Evolutionary conservation across 805 yeast genomes (phyloP).

Genomic region (Saccharomycopsis amapae): DNA sequence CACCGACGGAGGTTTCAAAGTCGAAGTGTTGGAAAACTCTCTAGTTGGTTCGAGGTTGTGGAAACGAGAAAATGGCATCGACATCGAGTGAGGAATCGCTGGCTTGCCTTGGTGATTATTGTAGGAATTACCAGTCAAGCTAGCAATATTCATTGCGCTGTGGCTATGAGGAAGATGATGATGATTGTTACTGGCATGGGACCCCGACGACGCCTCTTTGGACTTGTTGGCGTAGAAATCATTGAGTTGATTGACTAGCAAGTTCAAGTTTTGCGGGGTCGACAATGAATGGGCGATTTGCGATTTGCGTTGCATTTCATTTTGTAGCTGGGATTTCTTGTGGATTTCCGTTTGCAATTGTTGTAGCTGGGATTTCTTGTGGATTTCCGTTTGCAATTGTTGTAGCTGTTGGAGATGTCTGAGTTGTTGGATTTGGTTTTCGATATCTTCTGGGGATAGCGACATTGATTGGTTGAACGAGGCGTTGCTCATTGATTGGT

Average conservation of each 20-base stretch:
- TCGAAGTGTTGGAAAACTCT: conserved; percentile 20
- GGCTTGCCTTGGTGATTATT: neutral
- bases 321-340: conserved; percentile 18
- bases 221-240: conserved; percentile 6
- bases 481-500: neutral
- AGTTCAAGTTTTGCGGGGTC: conserved; percentile 17
- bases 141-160: neutral
- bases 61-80: conserved; percentile 6
- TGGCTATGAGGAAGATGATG: conserved; percentile 1
- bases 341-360: conserved; percentile 12
- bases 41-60: neutral
- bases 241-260: conserved; percentile 14
- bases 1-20: conserved; percentile 9
- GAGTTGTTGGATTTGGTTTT: conserved; percentile 18
- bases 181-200: neutral
- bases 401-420: conserved; percentile 19
- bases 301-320: conserved; percentile 8
- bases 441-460: conserved; percentile 13
- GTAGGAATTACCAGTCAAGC: no score
- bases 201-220: conserved; percentile 1
- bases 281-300: conserved; percentile 17
- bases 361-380: no score
- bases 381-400: conserved; percentile 13
- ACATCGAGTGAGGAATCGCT: conserved; percentile 12
- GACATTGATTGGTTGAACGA: conserved; percentile 4